A percentile compares a stretch with the other conserved stretches of the same genome.
Conservation (phyloP, 2,329 filamentous ascomycete species). For the Thermomyces lanuginosus region DNA sequence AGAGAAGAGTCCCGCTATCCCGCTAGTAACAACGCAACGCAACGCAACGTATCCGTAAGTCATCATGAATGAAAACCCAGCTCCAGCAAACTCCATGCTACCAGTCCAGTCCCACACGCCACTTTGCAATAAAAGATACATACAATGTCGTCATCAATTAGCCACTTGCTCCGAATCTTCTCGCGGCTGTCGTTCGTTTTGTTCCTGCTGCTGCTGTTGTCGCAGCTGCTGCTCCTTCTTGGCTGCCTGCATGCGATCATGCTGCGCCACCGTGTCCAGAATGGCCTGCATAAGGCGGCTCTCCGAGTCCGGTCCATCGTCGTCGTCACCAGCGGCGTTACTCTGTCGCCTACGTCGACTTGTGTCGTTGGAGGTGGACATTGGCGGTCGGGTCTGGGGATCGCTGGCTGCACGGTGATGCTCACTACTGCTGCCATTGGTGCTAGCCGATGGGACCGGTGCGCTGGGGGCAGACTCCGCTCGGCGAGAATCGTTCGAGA, state of each 20-base stretch:
- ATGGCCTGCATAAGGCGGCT: slow-evolving; percentile 28
- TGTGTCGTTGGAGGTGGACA: slow-evolving; percentile 3
- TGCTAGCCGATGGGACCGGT: slow-evolving; percentile 8
- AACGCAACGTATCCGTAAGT: too few species aligned
- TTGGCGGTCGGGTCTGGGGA: slow-evolving; percentile 10
- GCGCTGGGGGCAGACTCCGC: slow-evolving; percentile 11
- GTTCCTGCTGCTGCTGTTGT: slow-evolving; percentile 14
- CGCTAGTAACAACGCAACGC: too few species aligned
- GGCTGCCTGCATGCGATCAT: slow-evolving; percentile 18
- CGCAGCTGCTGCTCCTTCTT: slow-evolving; percentile 11
- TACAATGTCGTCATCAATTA: too few species aligned
- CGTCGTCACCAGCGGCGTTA: slow-evolving; percentile 10
- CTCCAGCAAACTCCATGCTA: too few species aligned
- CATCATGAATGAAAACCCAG: too few species aligned
- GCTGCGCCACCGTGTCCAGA: slow-evolving; percentile 26
- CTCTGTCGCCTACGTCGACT: slow-evolving; percentile 4
- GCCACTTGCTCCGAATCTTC: too few species aligned
- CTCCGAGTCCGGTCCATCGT: slow-evolving; percentile 24
- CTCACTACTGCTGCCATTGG: slow-evolving; percentile 2
- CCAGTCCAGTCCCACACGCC: too few species aligned
- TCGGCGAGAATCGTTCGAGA: too few species aligned
- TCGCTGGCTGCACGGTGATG: slow-evolving; percentile 11
- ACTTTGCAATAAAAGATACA: too few species aligned
- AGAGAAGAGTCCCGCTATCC: too few species aligned
- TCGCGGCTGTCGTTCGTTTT: slow-evolving; percentile 16